Conservation (phyloP, 441 rosid species). For the Mallotus repandus region DNA sequence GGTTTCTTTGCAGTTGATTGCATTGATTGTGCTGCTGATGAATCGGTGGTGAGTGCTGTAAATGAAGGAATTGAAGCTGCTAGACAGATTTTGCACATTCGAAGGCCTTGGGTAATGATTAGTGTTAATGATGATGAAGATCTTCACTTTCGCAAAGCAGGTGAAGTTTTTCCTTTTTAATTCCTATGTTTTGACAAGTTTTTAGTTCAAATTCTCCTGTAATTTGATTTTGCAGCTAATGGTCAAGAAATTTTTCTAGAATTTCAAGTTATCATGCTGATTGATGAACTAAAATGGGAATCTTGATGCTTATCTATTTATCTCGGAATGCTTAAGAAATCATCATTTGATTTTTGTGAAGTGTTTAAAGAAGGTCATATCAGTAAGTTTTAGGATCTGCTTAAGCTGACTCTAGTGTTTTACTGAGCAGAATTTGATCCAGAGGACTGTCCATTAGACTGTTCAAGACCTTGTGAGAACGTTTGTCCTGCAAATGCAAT, state of each 20-base stretch:
- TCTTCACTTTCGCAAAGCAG: constrained; percentile 71
- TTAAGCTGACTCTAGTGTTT: constrained; percentile 10
- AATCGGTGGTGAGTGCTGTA: constrained; percentile 55
- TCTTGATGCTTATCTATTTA: background rate
- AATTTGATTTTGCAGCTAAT: background rate
- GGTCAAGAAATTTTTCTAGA: background rate
- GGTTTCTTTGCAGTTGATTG: constrained; percentile 50
- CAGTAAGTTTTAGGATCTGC: background rate
- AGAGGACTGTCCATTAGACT: constrained; percentile 57
- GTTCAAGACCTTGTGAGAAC: constrained; percentile 57
- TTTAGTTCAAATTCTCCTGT: background rate
- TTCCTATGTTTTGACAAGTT: background rate
- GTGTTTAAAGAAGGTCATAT: no score
- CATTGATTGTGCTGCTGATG: constrained; percentile 71
- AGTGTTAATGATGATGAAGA: constrained; percentile 64
- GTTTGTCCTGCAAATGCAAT: constrained; percentile 70
- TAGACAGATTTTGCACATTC: constrained; percentile 35
- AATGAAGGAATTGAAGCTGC: constrained; percentile 57
- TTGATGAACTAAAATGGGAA: background rate
- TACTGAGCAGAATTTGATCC: constrained; percentile 53
- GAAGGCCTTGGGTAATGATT: constrained; percentile 70
- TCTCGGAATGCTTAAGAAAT: no score
- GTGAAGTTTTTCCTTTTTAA: constrained; percentile 24
- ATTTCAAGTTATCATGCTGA: background rate
- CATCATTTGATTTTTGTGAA: no score